Percentiles rank a stretch among this genome's conserved stretches.
Evolutionary conservation across 129 eudicot genomes (phyloP).

Genomic region (Rutidosis leptorrhynchoides): DNA sequence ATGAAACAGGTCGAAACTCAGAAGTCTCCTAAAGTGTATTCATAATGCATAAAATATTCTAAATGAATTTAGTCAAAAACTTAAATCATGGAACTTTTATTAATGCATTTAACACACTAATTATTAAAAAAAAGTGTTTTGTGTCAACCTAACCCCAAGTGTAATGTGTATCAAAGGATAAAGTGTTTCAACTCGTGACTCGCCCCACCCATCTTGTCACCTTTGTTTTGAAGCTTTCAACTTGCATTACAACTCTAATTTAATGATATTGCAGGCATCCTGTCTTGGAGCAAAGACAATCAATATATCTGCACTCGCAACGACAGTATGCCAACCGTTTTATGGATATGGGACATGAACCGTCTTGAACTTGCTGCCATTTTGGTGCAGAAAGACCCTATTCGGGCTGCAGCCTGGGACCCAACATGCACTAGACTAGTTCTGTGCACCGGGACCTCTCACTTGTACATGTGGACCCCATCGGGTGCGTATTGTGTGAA

Average conservation of each 20-base stretch:
- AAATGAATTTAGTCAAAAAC: too few species aligned
- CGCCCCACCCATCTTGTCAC: background rate
- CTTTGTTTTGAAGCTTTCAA: background rate
- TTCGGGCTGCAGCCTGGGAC: conserved; percentile 92
- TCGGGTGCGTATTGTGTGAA: conserved; percentile 90
- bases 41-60: background rate
- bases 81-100: background rate
- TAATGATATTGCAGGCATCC: conserved; percentile 57
- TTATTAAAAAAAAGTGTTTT: background rate
- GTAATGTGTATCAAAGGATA: background rate
- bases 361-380: conserved; percentile 91
- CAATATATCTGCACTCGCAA: conserved; percentile 84
- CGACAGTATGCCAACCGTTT: conserved; percentile 84
- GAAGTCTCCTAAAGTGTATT: background rate
- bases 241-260: background rate
- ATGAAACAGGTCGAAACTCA: background rate
- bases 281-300: conserved; percentile 95
- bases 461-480: conserved; percentile 98
- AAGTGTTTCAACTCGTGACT: background rate
- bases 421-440: conserved; percentile 78
- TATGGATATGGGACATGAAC: conserved; percentile 96
- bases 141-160: background rate
- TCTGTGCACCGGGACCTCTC: conserved; percentile 77
- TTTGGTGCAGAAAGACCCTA: conserved; percentile 81
- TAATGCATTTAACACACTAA: background rate